These are phyloP conservation scores for Acidomyces sp. DNA, from an alignment of 495 filamentous ascomycete genomes.

Conservation along the genomic window DNA sequence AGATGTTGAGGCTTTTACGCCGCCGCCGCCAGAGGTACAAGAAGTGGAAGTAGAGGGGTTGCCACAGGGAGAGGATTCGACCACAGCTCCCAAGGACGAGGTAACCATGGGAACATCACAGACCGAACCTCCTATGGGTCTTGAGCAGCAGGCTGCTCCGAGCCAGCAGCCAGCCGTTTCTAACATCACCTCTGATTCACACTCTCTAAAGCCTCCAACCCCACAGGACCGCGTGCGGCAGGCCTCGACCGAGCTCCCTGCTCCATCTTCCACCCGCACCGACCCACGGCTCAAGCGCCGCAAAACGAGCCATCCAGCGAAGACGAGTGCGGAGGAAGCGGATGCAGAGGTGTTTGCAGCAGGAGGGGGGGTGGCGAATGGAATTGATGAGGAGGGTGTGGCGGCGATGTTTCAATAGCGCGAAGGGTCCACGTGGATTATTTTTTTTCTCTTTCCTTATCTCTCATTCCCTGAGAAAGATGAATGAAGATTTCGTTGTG, in stretches of 20 bases:
- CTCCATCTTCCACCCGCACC: background rate
- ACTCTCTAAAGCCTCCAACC: too few species aligned
- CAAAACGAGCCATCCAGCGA: slow-evolving; percentile 33
- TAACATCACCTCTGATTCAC: too few species aligned
- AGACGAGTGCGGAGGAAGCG: background rate
- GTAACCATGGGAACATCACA: too few species aligned
- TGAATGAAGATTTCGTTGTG: too few species aligned
- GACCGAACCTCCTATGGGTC: too few species aligned
- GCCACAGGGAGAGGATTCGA: background rate
- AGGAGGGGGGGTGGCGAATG: slow-evolving; percentile 2
- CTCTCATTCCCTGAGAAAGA: too few species aligned
- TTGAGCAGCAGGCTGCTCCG: too few species aligned
- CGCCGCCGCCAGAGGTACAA: too few species aligned
- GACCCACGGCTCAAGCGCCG: slow-evolving; percentile 47
- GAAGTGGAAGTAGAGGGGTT: background rate
- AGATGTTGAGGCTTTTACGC: slow-evolving; percentile 24
- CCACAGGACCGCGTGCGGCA: slow-evolving; percentile 3
- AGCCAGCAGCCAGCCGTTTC: too few species aligned
- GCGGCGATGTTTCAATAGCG: slow-evolving; percentile 17
- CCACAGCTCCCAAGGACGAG: background rate
- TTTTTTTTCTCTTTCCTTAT: too few species aligned
- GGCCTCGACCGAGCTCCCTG: slow-evolving; percentile 6
- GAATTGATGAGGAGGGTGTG: slow-evolving; percentile 18
- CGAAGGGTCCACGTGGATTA: too few species aligned
- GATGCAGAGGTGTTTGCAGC: slow-evolving; percentile 9